Evolutionary conservation across 768 basidiomycete genomes (phyloP).

Genomic region (Mycena rosella): DNA sequence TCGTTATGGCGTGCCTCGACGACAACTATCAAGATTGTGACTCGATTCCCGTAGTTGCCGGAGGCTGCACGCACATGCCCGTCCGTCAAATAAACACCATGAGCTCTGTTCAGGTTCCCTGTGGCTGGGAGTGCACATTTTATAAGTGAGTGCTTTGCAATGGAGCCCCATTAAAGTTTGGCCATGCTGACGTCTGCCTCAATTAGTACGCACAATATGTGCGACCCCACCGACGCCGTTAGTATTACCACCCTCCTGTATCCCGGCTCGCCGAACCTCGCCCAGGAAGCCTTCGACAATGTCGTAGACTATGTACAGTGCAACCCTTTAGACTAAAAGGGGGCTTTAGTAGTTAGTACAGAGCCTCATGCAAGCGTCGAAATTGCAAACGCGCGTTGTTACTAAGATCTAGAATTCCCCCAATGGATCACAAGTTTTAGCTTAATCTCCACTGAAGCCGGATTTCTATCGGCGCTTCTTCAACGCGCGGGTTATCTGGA

Average conservation of each 20-base stretch:
- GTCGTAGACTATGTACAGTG: constrained; percentile 7
- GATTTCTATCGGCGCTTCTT: not conserved
- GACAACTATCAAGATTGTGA: not conserved
- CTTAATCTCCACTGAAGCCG: not conserved
- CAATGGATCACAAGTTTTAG: not conserved
- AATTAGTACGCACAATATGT: not conserved
- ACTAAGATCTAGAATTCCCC: not conserved
- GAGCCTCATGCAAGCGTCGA: constrained; percentile 1
- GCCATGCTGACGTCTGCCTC: constrained; percentile 4
- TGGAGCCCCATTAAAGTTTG: not conserved
- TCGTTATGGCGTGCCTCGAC: constrained; percentile 1
- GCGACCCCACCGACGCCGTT: not conserved
- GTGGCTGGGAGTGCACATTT: constrained; percentile 11
- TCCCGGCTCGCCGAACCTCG: no score
- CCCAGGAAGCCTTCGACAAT: constrained; percentile 1
- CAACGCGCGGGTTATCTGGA: not conserved
- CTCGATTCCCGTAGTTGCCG: not conserved
- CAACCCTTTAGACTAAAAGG: not conserved
- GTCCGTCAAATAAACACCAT: constrained; percentile 1
- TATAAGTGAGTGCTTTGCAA: constrained; percentile 7
- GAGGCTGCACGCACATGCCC: constrained; percentile 4
- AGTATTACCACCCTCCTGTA: not conserved
- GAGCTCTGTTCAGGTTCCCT: constrained; percentile 7
- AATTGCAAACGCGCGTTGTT: not conserved
- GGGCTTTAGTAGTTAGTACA: not conserved